Percentiles rank a stretch among this genome's conserved stretches.
phyloP scores from a whole-genome alignment of 2,329 filamentous ascomycete species.

The Piedraia hortae region DNA sequence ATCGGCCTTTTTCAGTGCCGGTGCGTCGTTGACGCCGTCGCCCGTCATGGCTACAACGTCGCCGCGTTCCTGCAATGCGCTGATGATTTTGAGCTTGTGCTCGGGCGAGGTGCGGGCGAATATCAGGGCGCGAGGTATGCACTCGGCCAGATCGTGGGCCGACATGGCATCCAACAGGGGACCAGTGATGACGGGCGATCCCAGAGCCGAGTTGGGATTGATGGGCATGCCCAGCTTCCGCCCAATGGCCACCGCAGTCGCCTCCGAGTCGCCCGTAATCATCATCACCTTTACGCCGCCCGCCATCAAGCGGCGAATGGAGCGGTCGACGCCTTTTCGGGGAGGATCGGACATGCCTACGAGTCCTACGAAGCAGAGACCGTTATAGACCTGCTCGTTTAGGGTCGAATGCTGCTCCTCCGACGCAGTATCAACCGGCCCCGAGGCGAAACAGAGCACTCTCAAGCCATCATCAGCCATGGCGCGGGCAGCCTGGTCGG shows the following conservation, averaged over 20 bases:
- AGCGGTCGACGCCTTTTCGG: conserved; percentile 62
- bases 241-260: conserved; percentile 79
- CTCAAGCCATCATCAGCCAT: conserved; percentile 78
- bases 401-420: conserved; percentile 1
- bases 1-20: conserved; percentile 85
- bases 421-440: conserved; percentile 19
- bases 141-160: conserved; percentile 54
- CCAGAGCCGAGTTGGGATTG: conserved; percentile 27
- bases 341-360: conserved; percentile 97
- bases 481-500: conserved; percentile 47
- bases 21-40: conserved; percentile 92
- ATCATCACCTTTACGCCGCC: conserved; percentile 94
- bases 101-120: conserved; percentile 92
- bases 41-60: conserved; percentile 98
- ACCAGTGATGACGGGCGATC: conserved; percentile 52
- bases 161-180: conserved; percentile 87
- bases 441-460: conserved; percentile 82
- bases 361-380: conserved; percentile 67
- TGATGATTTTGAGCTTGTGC: conserved; percentile 92
- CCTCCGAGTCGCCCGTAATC: conserved; percentile 94
- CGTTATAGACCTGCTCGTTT: conserved; percentile 47
- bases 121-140: conserved; percentile 70
- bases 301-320: conserved; percentile 70
- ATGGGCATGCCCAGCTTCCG: conserved; percentile 87
- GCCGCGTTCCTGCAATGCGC: conserved; percentile 67